A percentile compares a stretch with the other conserved stretches of the same genome.
phyloP scores from a whole-genome alignment of 1,284 basidiomycete species.

The Somion occarium region DNA sequence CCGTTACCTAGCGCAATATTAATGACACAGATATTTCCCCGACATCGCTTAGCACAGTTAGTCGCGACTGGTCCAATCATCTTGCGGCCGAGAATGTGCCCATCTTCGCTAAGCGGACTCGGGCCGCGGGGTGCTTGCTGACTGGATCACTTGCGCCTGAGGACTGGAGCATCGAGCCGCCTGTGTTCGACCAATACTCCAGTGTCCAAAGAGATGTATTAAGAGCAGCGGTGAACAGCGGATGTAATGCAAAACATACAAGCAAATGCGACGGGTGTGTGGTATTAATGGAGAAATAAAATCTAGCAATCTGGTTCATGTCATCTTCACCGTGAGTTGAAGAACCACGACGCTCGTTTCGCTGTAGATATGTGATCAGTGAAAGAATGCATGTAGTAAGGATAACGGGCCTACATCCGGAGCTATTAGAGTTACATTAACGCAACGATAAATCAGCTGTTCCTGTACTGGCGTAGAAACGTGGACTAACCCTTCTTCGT shows the following conservation, averaged over 20 bases:
- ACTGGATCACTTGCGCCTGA: neutral
- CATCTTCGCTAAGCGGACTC: neutral
- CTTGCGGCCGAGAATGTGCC: neutral
- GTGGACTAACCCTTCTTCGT: conserved; percentile 72
- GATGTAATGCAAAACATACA: conserved; percentile 18
- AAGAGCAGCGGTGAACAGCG: conserved; percentile 1
- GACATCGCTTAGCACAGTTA: neutral
- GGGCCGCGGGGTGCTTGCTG: neutral
- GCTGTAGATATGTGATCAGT: conserved; percentile 38
- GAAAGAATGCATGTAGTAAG: conserved; percentile 13
- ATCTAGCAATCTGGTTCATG: conserved; percentile 3
- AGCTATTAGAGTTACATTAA: conserved; percentile 17
- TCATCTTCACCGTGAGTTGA: conserved; percentile 60
- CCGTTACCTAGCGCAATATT: neutral
- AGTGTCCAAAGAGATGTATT: conserved; percentile 2
- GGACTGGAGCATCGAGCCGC: neutral
- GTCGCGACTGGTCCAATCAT: neutral
- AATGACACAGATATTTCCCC: neutral
- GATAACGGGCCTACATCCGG: conserved; percentile 24
- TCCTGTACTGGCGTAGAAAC: conserved; percentile 15
- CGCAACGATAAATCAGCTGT: conserved; percentile 9
- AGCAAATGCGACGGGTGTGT: conserved; percentile 25
- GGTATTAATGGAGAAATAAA: conserved; percentile 12
- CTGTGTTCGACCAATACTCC: neutral
- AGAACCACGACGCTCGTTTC: conserved; percentile 87